Evolutionary conservation across 495 filamentous ascomycete species (phyloP).

Genomic region (Tuber magnatum): DNA sequence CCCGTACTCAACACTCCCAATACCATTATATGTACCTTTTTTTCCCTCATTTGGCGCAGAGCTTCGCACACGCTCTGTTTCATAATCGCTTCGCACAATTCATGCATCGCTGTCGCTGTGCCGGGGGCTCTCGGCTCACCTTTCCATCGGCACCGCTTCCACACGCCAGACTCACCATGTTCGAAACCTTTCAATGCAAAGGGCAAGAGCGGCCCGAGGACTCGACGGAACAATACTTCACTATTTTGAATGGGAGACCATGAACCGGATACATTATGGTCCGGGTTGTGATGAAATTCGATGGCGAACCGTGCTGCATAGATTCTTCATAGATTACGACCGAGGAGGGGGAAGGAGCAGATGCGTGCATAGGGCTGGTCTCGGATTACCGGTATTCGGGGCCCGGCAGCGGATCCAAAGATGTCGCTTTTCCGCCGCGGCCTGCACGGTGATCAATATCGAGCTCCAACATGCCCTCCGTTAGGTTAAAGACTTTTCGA

Average conservation of each 20-base stretch:
- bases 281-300: neutral
- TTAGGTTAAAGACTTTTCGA: neutral
- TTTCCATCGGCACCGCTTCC: neutral
- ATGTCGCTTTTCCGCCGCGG: neutral
- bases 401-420: neutral
- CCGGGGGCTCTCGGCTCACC: neutral
- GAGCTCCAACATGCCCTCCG: neutral
- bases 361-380: neutral
- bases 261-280: neutral
- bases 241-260: neutral
- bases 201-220: neutral
- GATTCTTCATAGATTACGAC: neutral
- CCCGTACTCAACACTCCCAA: neutral
- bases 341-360: neutral
- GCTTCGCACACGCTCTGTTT: neutral
- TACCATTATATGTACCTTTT: neutral
- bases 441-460: neutral
- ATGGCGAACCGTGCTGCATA: neutral
- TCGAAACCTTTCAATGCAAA: neutral
- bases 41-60: neutral
- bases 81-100: neutral
- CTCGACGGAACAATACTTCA: neutral
- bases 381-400: neutral
- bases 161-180: neutral
- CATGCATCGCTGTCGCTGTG: neutral